A percentile compares a stretch with the other conserved stretches of the same genome.
phyloP scores from a whole-genome alignment of 306 rosid species.

The Quercus ilex region DNA sequence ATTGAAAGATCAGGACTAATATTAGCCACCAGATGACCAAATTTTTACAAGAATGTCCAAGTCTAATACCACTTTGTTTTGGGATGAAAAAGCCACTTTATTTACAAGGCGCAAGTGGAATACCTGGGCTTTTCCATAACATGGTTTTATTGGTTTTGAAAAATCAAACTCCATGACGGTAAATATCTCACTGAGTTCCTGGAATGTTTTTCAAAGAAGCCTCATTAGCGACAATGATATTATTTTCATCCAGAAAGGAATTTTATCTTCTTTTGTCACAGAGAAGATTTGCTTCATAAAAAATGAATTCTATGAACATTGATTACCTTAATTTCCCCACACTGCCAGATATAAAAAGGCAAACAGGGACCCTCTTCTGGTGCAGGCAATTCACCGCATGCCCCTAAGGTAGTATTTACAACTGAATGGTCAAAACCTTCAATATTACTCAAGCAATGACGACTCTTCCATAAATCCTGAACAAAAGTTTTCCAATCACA shows the following conservation, averaged over 20 bases:
- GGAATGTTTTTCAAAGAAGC: constrained; percentile 27
- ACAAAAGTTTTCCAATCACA: constrained; percentile 4
- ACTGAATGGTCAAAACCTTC: constrained; percentile 83
- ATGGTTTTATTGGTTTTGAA: constrained; percentile 51
- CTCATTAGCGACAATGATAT: background rate
- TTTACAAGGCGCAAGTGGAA: constrained; percentile 1
- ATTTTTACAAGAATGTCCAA: background rate
- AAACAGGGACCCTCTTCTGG: constrained; percentile 61
- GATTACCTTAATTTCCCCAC: constrained; percentile 68
- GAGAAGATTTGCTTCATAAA: constrained; percentile 3
- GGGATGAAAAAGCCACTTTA: background rate
- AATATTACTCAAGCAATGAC: constrained; percentile 51
- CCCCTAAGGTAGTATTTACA: constrained; percentile 70
- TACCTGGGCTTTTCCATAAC: constrained; percentile 75
- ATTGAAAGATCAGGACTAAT: background rate
- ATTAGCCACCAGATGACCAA: background rate
- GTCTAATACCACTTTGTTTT: background rate
- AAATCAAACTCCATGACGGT: constrained; percentile 84
- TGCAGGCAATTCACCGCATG: constrained; percentile 59
- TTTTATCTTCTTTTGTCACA: background rate
- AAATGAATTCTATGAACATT: constrained; percentile 11
- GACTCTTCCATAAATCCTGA: constrained; percentile 93
- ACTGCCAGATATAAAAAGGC: constrained; percentile 73
- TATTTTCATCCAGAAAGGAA: constrained; percentile 10
- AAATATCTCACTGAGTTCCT: constrained; percentile 77